Evolutionary conservation across 768 basidiomycete genomes (phyloP), one percentile per base, ranked within the genome.

Genomic region (Punctularia strigosozonata): DNA sequence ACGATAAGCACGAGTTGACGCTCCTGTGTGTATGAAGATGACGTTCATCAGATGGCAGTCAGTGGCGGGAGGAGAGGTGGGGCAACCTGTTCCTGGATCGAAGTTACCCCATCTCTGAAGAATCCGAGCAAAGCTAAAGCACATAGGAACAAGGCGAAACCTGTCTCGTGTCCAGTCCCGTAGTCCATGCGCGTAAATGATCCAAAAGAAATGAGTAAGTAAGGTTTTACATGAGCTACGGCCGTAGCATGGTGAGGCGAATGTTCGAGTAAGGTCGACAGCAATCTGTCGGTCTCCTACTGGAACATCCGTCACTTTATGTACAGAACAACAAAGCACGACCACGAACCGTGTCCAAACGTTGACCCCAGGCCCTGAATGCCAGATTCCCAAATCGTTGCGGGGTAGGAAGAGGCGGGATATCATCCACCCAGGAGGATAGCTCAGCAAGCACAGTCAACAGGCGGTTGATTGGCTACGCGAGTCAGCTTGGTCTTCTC

Each of bases 111-210:
- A n/a, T n/a, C n/a, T n/a, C n/a, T n/a, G n/a, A 10, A 34, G 33
- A 20, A 34, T 10, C 13, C 33, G 33, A 20, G 20, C 19, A 12
- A 34, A 19, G 33, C 10, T 10, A 34, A 19, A 44, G 71, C 73
- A 10, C 84, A 65, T 6, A 97, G 67, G 43, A 88, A 83, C 14
- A 92, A 61, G 5, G 73, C 75, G 52, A 95, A 97, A 0, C 85
- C 80, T 0, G 88, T 72, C 63, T 98, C 95, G 50, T 99, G 95
- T 1, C 95, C 95, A 3, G 88, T 90, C 1, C 95, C 94, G 53
- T 97, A 98, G 65, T 99, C 95, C 63, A 98, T 77, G 39, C 95
- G 75, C 10, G 73, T 70, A 50, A 88, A 83, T 4, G 85, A 90
- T 6, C 95, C 95, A 56, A 98, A 97, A 1, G 90, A 81, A 3